These are phyloP conservation scores for Yamagishiella unicocca DNA, from an alignment of 139 green algal species.

Conservation along the genomic window DNA sequence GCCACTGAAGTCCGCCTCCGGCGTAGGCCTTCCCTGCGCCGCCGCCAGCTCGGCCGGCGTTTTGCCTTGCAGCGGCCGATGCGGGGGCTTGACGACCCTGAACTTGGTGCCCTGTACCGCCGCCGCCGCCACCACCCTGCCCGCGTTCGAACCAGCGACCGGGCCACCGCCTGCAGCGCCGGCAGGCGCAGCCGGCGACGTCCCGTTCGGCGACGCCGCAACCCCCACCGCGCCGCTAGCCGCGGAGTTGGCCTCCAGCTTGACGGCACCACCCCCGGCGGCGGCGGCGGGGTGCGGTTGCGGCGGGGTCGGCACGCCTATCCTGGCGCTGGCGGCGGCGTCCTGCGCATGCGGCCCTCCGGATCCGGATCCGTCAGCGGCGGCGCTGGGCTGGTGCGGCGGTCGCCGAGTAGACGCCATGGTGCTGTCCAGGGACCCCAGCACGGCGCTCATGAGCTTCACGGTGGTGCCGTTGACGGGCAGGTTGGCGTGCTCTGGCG, in stretches of 20 bases:
- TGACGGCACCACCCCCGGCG: not conserved
- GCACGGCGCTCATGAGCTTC: slow-evolving; percentile 1
- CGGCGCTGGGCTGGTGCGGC: too few relatives aligned
- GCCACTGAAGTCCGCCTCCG: not conserved
- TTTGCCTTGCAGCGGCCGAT: not conserved
- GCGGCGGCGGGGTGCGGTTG: too few relatives aligned
- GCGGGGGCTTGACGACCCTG: not conserved
- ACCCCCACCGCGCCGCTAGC: not conserved
- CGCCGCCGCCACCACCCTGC: not conserved
- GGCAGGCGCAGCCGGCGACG: not conserved
- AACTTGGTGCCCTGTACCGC: not conserved
- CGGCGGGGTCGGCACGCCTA: too few relatives aligned
- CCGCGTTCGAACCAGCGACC: too few relatives aligned
- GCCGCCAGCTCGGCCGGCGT: not conserved
- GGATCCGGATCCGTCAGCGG: too few relatives aligned
- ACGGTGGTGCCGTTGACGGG: not conserved
- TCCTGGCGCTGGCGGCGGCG: too few relatives aligned
- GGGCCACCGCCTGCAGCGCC: too few relatives aligned
- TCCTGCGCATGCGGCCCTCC: too few relatives aligned
- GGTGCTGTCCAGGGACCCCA: not conserved
- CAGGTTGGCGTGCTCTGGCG: not conserved
- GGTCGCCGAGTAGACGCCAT: too few relatives aligned
- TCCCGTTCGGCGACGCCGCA: not conserved
- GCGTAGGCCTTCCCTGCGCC: not conserved
- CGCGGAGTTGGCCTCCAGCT: not conserved